Base-by-base conservation (phyloP, 2,329 filamentous ascomycete species). In the Alternaria dauci region DNA sequence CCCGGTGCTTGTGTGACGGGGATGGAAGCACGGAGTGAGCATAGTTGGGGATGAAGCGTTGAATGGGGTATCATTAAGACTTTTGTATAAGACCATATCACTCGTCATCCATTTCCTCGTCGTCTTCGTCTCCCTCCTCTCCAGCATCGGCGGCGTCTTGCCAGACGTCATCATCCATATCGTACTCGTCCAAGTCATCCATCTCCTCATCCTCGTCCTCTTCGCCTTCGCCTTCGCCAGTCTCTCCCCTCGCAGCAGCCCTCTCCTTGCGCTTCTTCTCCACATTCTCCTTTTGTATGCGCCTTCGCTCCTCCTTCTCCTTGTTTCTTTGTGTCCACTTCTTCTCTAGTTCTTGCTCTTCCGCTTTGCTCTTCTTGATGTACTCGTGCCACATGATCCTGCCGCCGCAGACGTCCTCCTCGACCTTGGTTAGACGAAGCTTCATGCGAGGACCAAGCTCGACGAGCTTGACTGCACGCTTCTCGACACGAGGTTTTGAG, bases 371-470 rank as follows among this genome's bases (percentile, higher is more conserved):
- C 85, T 99, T 99, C 76, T 90, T 87, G 54, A 98, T 89, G 75
- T 93, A 96, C 76, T 97, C 93, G 78, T 99, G 95, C 95, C 95
- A 99, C 91, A 99, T 92, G 58, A 97, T 87, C 77, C 93, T 95
- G 51, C 95, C 95, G 26, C 87, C 86, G 72, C 93, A 97, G 7
- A 98, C 80, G 1, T 94, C 95, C 71, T 99, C 95, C 76, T 99
- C 95, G 5, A 99, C 94, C 82, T 99, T 99, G 56, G 93, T 94
- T 80, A 99, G 83, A 32, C 94, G 88, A 41, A 99, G 82, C 62
- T 88, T 90, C 91, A 99, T 90, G 55, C 95, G 88, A 1, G 95
- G 95, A 0, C 95, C 95, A 0, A 99, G 82, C 80, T 99, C 95
- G 4, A 96, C 89, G 7, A 99, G 84, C 77, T 96, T 97, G 23